Conservation (phyloP, 2,329 filamentous ascomycete genomes). For the Falciphora oryzae region DNA sequence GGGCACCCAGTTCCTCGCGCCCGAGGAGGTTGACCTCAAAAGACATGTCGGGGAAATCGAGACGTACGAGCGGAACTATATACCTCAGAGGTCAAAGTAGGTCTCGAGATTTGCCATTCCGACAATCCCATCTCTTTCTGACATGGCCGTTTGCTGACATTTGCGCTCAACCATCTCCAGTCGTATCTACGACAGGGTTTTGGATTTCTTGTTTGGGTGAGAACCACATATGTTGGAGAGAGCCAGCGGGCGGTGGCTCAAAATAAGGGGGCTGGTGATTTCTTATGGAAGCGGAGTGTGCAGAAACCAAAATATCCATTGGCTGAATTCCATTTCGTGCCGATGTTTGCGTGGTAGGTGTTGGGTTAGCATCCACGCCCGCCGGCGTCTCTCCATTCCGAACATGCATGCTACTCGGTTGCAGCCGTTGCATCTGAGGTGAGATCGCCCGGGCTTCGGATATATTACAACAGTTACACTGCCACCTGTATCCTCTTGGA, state of each 20-base stretch:
- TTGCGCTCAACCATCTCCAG: neutral
- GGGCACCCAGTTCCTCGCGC: conserved; percentile 49
- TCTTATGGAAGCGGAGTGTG: too few relatives aligned
- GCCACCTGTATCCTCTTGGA: too few relatives aligned
- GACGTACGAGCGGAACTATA: conserved; percentile 32
- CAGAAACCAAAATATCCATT: too few relatives aligned
- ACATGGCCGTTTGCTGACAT: neutral
- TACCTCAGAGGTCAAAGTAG: conserved; percentile 14
- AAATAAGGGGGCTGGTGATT: too few relatives aligned
- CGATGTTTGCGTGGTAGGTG: too few relatives aligned
- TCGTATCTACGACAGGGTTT: neutral
- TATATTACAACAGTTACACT: too few relatives aligned
- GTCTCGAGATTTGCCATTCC: neutral
- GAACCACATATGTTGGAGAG: neutral
- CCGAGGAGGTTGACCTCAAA: conserved; percentile 53
- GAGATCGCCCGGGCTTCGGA: too few relatives aligned
- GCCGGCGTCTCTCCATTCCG: too few relatives aligned
- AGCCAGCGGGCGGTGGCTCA: neutral
- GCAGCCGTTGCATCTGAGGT: too few relatives aligned
- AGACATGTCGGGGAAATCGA: conserved; percentile 56
- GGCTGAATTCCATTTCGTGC: too few relatives aligned
- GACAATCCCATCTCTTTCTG: neutral
- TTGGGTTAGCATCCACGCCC: too few relatives aligned
- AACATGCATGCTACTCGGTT: too few relatives aligned
- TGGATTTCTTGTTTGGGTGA: conserved; percentile 4